phyloP scores from a whole-genome alignment of 805 yeast species.

The Lipomyces yamadae region DNA sequence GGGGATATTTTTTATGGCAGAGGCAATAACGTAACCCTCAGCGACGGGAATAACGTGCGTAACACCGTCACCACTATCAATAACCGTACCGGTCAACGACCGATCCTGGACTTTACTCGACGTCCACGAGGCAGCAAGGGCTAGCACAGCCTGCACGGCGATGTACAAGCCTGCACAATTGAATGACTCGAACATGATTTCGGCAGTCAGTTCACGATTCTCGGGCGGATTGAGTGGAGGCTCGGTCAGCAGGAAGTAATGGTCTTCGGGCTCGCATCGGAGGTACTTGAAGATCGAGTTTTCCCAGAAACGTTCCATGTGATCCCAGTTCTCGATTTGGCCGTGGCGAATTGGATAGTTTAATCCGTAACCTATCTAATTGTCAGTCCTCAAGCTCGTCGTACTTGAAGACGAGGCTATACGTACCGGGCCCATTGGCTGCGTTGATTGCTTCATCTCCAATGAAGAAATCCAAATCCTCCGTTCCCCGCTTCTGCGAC shows the following conservation, averaged over 20 bases:
- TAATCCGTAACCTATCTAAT: constrained; percentile 65
- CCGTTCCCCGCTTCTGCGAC: constrained; percentile 82
- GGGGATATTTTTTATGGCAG: constrained; percentile 96
- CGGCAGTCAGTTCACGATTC: constrained; percentile 97
- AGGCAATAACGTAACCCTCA: constrained; percentile 97
- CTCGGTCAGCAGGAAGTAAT: constrained; percentile 91
- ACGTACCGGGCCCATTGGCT: constrained; percentile 73
- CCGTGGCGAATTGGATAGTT: constrained; percentile 96
- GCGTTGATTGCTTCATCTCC: constrained; percentile 95
- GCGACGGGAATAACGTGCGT: constrained; percentile 98
- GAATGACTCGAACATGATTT: constrained; percentile 97
- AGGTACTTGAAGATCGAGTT: constrained; percentile 93
- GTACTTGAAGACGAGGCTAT: not conserved
- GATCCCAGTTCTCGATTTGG: constrained; percentile 99
- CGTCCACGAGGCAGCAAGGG: constrained; percentile 99
- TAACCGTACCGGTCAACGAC: constrained; percentile 96
- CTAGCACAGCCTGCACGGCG: constrained; percentile 98
- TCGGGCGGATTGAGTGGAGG: constrained; percentile 99
- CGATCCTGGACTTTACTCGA: constrained; percentile 93
- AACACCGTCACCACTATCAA: constrained; percentile 98
- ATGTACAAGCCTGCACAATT: constrained; percentile 98
- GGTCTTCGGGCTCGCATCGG: constrained; percentile 99
- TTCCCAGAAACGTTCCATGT: constrained; percentile 99
- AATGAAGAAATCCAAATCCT: constrained; percentile 89
- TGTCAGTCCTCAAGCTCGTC: not conserved